Evolutionary conservation across 495 filamentous ascomycete species (phyloP).

Genomic region (Penicillium psychrofluorescens): DNA sequence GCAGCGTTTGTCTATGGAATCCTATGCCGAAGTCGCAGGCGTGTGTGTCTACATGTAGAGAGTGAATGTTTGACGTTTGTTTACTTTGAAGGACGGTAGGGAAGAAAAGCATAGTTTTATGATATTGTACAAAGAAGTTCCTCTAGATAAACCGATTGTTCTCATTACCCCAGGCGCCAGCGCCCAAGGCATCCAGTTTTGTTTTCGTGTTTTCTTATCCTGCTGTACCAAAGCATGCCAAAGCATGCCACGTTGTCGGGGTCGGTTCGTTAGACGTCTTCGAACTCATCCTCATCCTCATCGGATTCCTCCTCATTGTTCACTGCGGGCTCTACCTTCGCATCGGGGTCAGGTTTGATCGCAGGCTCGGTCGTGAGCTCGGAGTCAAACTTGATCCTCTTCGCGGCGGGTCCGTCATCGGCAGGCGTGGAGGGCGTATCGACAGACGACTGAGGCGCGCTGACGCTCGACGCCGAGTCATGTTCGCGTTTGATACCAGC

Average conservation of each 20-base stretch:
- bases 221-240: neutral
- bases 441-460: conserved; percentile 32
- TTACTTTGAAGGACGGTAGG: too few species aligned
- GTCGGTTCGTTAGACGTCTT: conserved; percentile 30
- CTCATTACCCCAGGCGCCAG: conserved; percentile 3
- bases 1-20: too few species aligned
- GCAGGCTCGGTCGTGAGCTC: conserved; percentile 2
- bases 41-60: too few species aligned
- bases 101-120: neutral
- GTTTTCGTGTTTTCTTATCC: too few species aligned
- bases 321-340: conserved; percentile 14
- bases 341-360: conserved; percentile 6
- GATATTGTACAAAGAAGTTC: neutral
- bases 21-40: too few species aligned
- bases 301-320: conserved; percentile 40
- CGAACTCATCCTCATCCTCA: conserved; percentile 49
- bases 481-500: conserved; percentile 33
- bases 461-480: conserved; percentile 34
- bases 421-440: conserved; percentile 34
- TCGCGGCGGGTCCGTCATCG: conserved; percentile 34
- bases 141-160: neutral
- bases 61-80: too few species aligned
- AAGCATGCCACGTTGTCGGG: neutral
- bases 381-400: conserved; percentile 36
- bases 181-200: conserved; percentile 2